phyloP scores from a whole-genome alignment of 2,329 filamentous ascomycete genomes.

The Volutella citrinella region DNA sequence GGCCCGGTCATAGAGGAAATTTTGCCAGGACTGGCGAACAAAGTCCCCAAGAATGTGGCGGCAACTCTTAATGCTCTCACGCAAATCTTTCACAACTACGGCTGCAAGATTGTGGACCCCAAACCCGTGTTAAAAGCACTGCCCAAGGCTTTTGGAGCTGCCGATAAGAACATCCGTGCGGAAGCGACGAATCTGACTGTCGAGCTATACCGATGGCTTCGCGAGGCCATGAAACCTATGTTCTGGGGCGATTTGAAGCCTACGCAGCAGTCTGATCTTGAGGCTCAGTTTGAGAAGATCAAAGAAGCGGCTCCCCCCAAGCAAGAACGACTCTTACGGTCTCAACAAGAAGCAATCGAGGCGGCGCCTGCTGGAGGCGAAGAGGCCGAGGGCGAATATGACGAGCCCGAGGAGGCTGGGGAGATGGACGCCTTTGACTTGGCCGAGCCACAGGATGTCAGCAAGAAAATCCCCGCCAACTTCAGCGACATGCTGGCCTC shows the following conservation, averaged over 20 bases:
- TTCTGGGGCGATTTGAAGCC: conserved; percentile 96
- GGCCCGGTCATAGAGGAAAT: conserved; percentile 88
- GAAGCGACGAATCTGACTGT: conserved; percentile 89
- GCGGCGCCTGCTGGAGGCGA: conserved; percentile 60
- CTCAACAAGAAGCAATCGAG: conserved; percentile 82
- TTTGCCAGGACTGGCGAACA: conserved; percentile 77
- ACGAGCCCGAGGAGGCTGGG: conserved; percentile 44
- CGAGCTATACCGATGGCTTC: conserved; percentile 94
- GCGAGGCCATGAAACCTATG: conserved; percentile 96
- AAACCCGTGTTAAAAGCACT: conserved; percentile 86
- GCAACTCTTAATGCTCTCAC: conserved; percentile 72
- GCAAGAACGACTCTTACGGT: conserved; percentile 82
- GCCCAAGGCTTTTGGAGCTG: conserved; percentile 90
- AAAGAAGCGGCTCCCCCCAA: conserved; percentile 85
- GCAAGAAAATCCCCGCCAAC: conserved; percentile 75
- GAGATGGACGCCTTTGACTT: conserved; percentile 81
- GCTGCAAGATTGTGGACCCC: conserved; percentile 89
- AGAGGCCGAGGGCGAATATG: conserved; percentile 56
- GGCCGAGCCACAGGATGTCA: conserved; percentile 82
- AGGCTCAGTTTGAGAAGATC: conserved; percentile 89
- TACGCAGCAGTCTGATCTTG: conserved; percentile 90
- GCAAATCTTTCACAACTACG: conserved; percentile 87
- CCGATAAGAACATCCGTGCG: conserved; percentile 95
- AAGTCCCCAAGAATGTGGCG: conserved; percentile 83
- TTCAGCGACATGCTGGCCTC: conserved; percentile 83